phyloP scores from a whole-genome alignment of 2,329 filamentous ascomycete species.

The Aspergillus vadensis region DNA sequence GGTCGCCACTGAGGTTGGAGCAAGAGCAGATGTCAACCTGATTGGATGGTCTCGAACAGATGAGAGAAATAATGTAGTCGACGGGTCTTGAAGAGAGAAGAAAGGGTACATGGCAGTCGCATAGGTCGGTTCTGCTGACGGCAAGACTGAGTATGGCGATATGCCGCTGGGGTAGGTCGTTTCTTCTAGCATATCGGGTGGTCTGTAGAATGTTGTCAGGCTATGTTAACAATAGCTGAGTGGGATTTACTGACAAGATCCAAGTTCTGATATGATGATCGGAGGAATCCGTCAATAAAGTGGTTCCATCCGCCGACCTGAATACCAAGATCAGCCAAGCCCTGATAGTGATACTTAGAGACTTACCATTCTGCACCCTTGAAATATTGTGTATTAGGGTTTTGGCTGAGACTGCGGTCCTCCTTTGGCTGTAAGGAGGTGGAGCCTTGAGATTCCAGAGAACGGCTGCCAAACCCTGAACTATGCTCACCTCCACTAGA shows the following conservation, averaged over 20 bases:
- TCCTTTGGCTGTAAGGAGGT: too few relatives aligned
- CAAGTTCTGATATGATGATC: slow-evolving; percentile 56
- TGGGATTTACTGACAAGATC: slow-evolving; percentile 48
- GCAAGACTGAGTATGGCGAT: slow-evolving; percentile 49
- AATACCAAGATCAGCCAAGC: slow-evolving; percentile 4
- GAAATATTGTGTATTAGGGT: slow-evolving; percentile 41
- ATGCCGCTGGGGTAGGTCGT: slow-evolving; percentile 40
- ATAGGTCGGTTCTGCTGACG: slow-evolving; percentile 54
- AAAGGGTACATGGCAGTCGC: slow-evolving; percentile 57
- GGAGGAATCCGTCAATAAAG: slow-evolving; percentile 56
- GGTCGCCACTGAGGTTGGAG: slow-evolving; percentile 49
- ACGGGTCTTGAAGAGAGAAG: slow-evolving; percentile 55
- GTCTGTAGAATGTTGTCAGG: slow-evolving; percentile 34
- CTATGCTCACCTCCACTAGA: background rate
- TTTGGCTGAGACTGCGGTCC: background rate
- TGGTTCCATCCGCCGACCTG: slow-evolving; percentile 60
- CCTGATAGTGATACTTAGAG: background rate
- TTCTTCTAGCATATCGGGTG: slow-evolving; percentile 51
- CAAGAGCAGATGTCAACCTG: slow-evolving; percentile 57
- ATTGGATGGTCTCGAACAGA: slow-evolving; percentile 59
- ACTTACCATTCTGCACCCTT: slow-evolving; percentile 50
- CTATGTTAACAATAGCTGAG: background rate
- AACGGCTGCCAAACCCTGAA: background rate
- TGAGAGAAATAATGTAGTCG: slow-evolving; percentile 54
- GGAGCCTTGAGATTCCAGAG: background rate